Evolutionary conservation across 2,329 filamentous ascomycete species (phyloP), one percentile per base, ranked within the genome.

Genomic region (Colletotrichum camelliae): DNA sequence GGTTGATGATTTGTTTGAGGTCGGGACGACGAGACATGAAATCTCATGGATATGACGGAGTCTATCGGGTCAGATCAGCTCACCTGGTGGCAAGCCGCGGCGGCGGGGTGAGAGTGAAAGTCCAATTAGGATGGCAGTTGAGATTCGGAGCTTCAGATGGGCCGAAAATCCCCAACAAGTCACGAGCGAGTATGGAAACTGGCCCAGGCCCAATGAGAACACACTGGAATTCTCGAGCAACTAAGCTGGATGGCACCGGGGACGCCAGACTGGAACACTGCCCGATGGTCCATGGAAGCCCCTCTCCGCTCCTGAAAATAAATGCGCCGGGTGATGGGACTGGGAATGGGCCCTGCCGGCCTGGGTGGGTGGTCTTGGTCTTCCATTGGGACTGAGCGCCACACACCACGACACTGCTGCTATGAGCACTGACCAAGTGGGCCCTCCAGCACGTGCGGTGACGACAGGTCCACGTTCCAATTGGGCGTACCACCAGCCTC

Each of bases 121-220:
- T 67, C 57, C 69, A 73, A 64, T 58, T 58, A 21, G 68, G 62
- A 35, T 68, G 43, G 57, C 43, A 39, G 64, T 64, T 55, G 60
- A 66, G 13, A 52, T 18, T 65, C 73, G 73, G 73, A 73, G 64
- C 60, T 70, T 75, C 69, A 72, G 62, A 75, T 73, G 69, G 43
- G 27, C 67, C 67, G 67, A 70, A 24, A 33, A 52, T 52, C 37
- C 55, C 39, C 69, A 65, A 65, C 57, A 60, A 43, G 27, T 61
- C 21, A 24, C 65, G 31, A 24, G 21, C 29, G 29, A n/a, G 29
- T 5, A 29, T 60, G 57, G 57, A 31, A 60, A 29, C 16, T 18
- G 57, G 57, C 27, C 27, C 33, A 29, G 37, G 31, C 67, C 64
- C 67, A 62, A 37, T 33, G n/a, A 70, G 57, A 70, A 70, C 21